Evolutionary conservation across 495 filamentous ascomycete genomes (phyloP).

Genomic region (Sporormia fimetaria): DNA sequence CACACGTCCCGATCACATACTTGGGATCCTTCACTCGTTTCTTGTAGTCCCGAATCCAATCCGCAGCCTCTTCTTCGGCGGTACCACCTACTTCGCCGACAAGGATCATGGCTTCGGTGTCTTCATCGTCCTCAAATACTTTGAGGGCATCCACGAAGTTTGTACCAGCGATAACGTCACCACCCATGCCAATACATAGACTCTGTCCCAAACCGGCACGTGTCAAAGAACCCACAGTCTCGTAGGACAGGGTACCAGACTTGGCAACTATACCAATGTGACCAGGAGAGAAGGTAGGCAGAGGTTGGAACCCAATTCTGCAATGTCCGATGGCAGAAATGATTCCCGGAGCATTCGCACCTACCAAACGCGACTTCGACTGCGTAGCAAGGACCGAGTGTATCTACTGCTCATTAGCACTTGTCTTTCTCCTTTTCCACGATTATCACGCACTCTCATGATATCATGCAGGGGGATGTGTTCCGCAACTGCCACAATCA

Average conservation of each 20-base stretch:
- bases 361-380: conserved; percentile 67
- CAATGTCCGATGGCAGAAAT: conserved; percentile 73
- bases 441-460: conserved; percentile 48
- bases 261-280: conserved; percentile 74
- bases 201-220: conserved; percentile 75
- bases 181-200: conserved; percentile 78
- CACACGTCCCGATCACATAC: conserved; percentile 35
- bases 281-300: conserved; percentile 64
- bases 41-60: conserved; percentile 63
- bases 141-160: conserved; percentile 66
- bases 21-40: conserved; percentile 51
- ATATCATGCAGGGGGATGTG: conserved; percentile 85
- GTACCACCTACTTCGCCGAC: conserved; percentile 82
- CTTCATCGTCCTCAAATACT: conserved; percentile 60
- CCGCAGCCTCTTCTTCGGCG: conserved; percentile 69
- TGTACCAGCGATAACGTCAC: conserved; percentile 74
- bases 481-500: conserved; percentile 83
- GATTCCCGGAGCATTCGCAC: conserved; percentile 80
- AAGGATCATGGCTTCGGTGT: conserved; percentile 71
- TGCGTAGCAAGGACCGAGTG: conserved; percentile 70
- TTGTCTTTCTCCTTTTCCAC: conserved; percentile 8
- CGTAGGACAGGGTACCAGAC: conserved; percentile 81
- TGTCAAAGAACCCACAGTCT: conserved; percentile 74
- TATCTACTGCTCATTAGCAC: conserved; percentile 38
- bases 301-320: conserved; percentile 77